Conservation (phyloP, 805 yeast genomes). For the Zygosaccharomyces pseudorouxii region DNA sequence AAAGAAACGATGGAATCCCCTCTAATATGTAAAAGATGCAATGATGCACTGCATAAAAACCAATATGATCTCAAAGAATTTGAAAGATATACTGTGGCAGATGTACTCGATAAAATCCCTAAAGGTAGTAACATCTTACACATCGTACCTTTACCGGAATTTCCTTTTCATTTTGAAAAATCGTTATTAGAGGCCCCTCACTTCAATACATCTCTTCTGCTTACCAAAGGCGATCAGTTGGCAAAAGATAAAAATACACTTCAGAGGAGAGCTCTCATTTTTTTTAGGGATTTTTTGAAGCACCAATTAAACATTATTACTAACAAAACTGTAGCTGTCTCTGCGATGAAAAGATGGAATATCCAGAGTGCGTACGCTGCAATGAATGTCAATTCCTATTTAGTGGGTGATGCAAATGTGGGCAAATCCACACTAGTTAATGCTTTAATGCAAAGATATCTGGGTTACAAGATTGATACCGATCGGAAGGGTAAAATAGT, state of each 20-base stretch:
- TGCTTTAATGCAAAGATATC: slow-evolving; percentile 37
- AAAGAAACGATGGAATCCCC: slow-evolving; percentile 13
- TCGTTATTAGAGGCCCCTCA: slow-evolving; percentile 15
- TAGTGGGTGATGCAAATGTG: slow-evolving; percentile 63
- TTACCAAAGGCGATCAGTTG: slow-evolving; percentile 35
- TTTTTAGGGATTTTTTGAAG: slow-evolving; percentile 34
- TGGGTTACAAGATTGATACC: slow-evolving; percentile 18
- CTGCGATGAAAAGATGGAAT: slow-evolving; percentile 31
- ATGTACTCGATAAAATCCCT: slow-evolving; percentile 39
- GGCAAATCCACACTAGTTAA: slow-evolving; percentile 65
- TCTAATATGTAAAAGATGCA: slow-evolving; percentile 52
- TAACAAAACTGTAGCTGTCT: slow-evolving; percentile 25
- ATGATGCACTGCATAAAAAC: slow-evolving; percentile 45
- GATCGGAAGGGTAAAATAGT: slow-evolving; percentile 11
- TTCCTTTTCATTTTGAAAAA: slow-evolving; percentile 57
- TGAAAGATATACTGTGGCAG: slow-evolving; percentile 27
- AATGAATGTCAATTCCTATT: slow-evolving; percentile 37
- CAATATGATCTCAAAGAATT: slow-evolving; percentile 37
- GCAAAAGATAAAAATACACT: slow-evolving; percentile 18
- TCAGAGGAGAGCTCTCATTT: slow-evolving; percentile 26
- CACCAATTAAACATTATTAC: slow-evolving; percentile 30
- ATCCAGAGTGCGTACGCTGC: slow-evolving; percentile 20
- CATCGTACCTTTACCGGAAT: slow-evolving; percentile 63
- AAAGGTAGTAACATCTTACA: slow-evolving; percentile 47
- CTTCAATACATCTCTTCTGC: slow-evolving; percentile 17